Evolutionary conservation across 225 moss, liverwort and hornwort genomes (phyloP), one percentile per base, ranked within the genome.

Genomic region (Rhytidiadelphus loreus): DNA sequence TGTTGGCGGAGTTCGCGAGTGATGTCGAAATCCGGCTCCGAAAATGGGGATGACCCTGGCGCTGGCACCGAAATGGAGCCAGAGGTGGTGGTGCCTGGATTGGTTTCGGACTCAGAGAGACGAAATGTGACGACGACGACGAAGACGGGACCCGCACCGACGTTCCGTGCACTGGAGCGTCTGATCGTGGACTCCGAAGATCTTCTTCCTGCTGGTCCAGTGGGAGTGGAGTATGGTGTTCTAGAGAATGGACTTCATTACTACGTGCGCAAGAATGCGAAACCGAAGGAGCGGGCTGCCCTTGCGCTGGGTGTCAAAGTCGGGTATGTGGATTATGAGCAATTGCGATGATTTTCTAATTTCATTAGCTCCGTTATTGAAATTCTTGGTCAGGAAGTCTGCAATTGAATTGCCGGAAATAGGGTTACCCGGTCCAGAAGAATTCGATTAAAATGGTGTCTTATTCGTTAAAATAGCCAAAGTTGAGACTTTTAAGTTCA

Each of bases 231-330:
- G 6, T 92, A 97, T 77, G 98, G 97, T 52, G 92, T 95, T 87
- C 88, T 98, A 75, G 88, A 92, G 37, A 98, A 97, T 87, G 98
- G 97, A 63, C 92, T 98, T 63, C 94, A 92, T 86, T 98, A 94
- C 87, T 98, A 98, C 86, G 97, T 98, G 87, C 96, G 97, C 61
- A 94, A 95, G 88, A 98, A 97, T 83, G 88, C 97, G 64, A 98
- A 98, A 86, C 98, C 98, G 63, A 96, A 92, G 69, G 91, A 93
- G 85, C 95, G 98, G 74, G 98, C 98, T 43, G 97, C 96, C 25
- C 95, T 98, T 82, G 97, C 98, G 62, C 96, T 98, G 74, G 98
- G 97, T 81, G 96, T 98, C 86, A 94, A 93, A 94, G 96, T 97
- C 73, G 98, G 98, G 97, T 98, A 84, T 39, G 94, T 59, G 57